Evolutionary conservation across 495 filamentous ascomycete genomes (phyloP).

Genomic region (Aspergillus hancockii): DNA sequence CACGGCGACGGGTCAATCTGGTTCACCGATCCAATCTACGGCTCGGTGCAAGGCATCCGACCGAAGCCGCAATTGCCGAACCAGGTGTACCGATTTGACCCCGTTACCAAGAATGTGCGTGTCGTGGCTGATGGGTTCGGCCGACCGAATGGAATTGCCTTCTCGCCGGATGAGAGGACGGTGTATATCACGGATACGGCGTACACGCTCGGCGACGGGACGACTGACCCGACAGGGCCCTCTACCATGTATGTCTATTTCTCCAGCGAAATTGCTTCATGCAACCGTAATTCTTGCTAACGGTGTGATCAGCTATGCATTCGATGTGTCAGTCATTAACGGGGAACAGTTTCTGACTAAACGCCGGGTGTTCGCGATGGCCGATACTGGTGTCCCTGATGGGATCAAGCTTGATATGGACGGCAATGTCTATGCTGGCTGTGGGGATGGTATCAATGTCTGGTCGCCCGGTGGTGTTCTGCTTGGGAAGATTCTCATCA

Average conservation of each 20-base stretch:
- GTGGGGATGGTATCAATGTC: constrained; percentile 62
- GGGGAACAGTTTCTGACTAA: constrained; percentile 47
- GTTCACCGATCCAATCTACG: constrained; percentile 59
- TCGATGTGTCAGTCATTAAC: constrained; percentile 24
- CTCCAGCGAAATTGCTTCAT: background rate
- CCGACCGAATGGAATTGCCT: constrained; percentile 49
- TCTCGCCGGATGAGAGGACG: constrained; percentile 46
- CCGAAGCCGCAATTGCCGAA: constrained; percentile 47
- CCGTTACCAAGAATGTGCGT: constrained; percentile 42
- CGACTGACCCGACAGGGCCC: constrained; percentile 18
- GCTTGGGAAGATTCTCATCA: constrained; percentile 53
- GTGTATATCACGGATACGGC: constrained; percentile 57
- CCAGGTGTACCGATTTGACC: constrained; percentile 56
- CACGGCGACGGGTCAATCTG: constrained; percentile 47
- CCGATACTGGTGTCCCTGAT: constrained; percentile 55
- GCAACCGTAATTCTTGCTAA: background rate
- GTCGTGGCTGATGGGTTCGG: constrained; percentile 53
- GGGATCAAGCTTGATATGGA: constrained; percentile 60
- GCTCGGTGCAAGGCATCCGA: constrained; percentile 41
- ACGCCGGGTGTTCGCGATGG: constrained; percentile 60
- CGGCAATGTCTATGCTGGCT: constrained; percentile 64
- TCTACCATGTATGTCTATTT: constrained; percentile 27
- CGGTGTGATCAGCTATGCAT: constrained; percentile 23
- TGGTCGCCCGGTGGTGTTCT: constrained; percentile 58
- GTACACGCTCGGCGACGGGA: constrained; percentile 25